Evolutionary conservation across 768 basidiomycete species (phyloP), one percentile per base, ranked within the genome.

Genomic region (Mycena filopes): DNA sequence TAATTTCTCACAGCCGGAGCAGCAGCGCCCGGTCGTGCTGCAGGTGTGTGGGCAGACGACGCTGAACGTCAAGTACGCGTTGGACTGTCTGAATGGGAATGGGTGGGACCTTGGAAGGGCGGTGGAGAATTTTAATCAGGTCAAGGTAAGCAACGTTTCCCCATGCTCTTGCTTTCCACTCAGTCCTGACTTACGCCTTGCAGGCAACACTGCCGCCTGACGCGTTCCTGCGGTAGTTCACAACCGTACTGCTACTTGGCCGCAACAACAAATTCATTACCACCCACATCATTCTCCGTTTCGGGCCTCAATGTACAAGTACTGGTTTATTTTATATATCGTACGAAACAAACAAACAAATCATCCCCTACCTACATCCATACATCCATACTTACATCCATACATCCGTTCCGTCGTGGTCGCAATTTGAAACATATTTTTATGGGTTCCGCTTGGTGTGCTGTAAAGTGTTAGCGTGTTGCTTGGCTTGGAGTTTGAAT

Each of bases 1-100:
- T 45, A 23, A 64, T 36, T 33, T 15, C 13, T 68, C 8, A 36
- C 69, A 94, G 92, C 85, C 89, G 47, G 89, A 91, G 71, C 81
- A 84, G 15, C 91, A 96, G 71, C 87, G 91, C 25, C 79, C 83
- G 41, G 77, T 93, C 13, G 89, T 96, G 40, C 66, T 92, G 58
- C 86, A 93, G 70, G 73, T 98, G 31, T 87, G 87, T 70, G 81
- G 86, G 51, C 84, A 85, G 60, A 98, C 97, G 0, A 84, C 89
- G 23, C 82, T 99, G 72, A 98, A 93, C 65, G 86, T 86, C 18
- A 84, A 86, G 70, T 97, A 88, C 72, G 86, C 95, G 8, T 80
- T 91, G n/a, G 89, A 98, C 64, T 98, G 97, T 74, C 77, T 99
- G 63, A 82, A 87, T 69, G 89, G 88, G 51, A 98, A 96, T 73